These are phyloP conservation scores for Dictyophora rubrovolvata DNA, from an alignment of 768 basidiomycete species.

Conservation along the genomic window DNA sequence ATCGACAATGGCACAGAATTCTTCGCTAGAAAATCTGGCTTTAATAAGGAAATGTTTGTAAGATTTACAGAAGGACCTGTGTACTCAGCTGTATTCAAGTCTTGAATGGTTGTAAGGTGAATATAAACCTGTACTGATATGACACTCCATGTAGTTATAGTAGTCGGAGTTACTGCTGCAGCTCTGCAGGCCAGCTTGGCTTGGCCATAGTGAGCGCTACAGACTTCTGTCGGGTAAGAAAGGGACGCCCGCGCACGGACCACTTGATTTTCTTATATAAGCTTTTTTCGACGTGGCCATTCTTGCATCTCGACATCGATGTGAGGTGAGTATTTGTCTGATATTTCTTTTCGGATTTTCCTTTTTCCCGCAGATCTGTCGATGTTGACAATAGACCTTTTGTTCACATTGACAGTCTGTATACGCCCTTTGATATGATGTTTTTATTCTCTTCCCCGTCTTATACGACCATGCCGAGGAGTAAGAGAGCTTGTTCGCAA, in stretches of 20 bases:
- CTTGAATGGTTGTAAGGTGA: no score
- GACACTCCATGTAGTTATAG: no score
- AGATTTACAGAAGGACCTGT: no score
- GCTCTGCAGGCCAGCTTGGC: no score
- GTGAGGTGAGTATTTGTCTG: background rate
- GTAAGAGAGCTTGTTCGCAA: constrained; percentile 66
- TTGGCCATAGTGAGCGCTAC: background rate
- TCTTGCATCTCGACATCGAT: background rate
- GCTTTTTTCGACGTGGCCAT: background rate
- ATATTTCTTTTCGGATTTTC: background rate
- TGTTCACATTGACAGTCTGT: no score
- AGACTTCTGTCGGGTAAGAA: background rate
- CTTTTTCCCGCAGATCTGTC: no score
- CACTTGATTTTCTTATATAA: background rate
- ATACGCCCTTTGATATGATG: constrained; percentile 33
- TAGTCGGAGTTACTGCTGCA: no score
- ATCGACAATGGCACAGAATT: no score
- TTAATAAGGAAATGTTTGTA: no score
- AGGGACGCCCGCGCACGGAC: background rate
- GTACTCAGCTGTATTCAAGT: no score
- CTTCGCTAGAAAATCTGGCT: no score
- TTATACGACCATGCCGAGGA: constrained; percentile 82
- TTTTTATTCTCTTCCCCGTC: constrained; percentile 88
- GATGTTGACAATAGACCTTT: background rate
- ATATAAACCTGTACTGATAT: no score